Evolutionary conservation across 2,329 filamentous ascomycete species (phyloP).

Genomic region (Aureobasidium sp.): DNA sequence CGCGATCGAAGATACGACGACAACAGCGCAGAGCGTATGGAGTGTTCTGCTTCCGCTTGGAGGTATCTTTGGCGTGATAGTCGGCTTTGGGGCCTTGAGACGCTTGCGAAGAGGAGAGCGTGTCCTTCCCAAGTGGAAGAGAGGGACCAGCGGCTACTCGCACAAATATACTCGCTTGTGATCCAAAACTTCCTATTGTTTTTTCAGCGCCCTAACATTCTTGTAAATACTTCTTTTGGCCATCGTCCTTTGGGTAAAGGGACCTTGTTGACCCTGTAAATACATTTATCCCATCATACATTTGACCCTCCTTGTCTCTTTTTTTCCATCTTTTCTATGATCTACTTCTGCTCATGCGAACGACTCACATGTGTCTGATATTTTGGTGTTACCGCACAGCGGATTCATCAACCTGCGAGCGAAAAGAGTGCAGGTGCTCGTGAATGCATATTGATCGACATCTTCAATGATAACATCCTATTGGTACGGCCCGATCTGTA

Average conservation of each 20-base stretch:
- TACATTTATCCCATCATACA: not conserved
- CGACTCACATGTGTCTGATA: no score
- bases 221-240: not conserved
- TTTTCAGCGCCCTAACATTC: not conserved
- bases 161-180: constrained; percentile 12
- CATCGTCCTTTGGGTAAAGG: not conserved
- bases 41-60: not conserved
- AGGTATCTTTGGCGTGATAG: not conserved
- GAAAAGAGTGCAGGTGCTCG: no score
- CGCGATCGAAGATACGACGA: not conserved
- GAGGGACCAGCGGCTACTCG: not conserved
- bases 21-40: not conserved
- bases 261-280: not conserved
- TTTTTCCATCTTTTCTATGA: not conserved
- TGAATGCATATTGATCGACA: no score
- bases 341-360: not conserved
- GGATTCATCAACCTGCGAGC: no score
- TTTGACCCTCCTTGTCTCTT: not conserved
- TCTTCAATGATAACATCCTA: no score
- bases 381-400: no score
- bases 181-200: not conserved
- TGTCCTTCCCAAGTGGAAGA: not conserved
- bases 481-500: no score
- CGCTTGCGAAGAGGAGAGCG: not conserved
- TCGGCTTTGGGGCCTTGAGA: not conserved